Conservation (phyloP, 345 rosid genomes). For the Luvunga scandens region DNA sequence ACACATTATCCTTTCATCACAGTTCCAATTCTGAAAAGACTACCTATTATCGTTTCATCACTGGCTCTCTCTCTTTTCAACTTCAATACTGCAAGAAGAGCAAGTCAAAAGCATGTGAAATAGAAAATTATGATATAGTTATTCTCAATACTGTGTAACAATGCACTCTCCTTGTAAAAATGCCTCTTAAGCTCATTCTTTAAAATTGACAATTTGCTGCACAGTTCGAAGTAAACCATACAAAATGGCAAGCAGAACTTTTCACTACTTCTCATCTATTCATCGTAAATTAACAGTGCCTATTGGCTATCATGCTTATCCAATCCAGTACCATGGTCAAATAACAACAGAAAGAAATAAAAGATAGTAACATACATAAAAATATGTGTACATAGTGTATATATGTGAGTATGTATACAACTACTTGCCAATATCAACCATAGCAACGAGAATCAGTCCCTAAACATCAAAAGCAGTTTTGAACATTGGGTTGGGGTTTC, state of each 20-base stretch:
- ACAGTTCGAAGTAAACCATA: background rate
- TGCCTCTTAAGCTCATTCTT: background rate
- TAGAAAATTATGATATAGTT: too few species aligned
- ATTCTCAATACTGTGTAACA: too few species aligned
- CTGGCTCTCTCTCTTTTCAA: too few species aligned
- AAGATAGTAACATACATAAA: background rate
- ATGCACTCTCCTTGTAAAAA: background rate
- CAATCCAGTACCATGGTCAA: background rate
- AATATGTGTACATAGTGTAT: background rate
- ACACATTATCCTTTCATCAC: too few species aligned
- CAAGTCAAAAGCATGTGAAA: too few species aligned
- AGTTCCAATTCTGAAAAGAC: too few species aligned
- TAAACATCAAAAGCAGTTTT: constrained; percentile 15
- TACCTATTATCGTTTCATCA: too few species aligned
- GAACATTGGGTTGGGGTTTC: constrained; percentile 1
- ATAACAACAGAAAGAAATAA: background rate
- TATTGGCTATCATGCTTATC: background rate
- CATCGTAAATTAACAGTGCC: background rate
- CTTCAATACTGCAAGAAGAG: too few species aligned
- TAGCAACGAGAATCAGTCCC: background rate
- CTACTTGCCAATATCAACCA: constrained; percentile 14
- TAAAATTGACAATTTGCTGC: background rate
- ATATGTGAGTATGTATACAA: background rate
- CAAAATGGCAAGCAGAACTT: background rate
- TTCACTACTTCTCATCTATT: background rate